Evolutionary conservation across 208 protist genomes (phyloP).

Genomic region (Leishmania guyanensis): DNA sequence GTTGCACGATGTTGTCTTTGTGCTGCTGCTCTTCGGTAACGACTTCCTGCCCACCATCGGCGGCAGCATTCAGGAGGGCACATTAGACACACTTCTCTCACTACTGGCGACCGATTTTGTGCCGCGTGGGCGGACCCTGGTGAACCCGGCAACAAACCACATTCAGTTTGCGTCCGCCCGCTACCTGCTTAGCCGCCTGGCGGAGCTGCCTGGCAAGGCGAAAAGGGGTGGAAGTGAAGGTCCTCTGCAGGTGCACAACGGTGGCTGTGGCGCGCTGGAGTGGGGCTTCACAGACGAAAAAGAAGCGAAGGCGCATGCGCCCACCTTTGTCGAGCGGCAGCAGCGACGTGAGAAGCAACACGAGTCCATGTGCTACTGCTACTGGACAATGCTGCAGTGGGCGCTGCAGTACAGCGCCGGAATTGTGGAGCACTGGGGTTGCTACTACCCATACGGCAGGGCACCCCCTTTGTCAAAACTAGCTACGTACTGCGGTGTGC

Average conservation of each 20-base stretch:
- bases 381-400: conserved; percentile 93
- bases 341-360: conserved; percentile 47
- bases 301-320: conserved; percentile 23
- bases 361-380: conserved; percentile 79
- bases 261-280: conserved; percentile 23
- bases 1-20: conserved; percentile 97
- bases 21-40: conserved; percentile 98
- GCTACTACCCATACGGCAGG: conserved; percentile 84
- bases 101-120: conserved; percentile 85
- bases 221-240: conserved; percentile 16
- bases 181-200: conserved; percentile 80
- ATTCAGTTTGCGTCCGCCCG: conserved; percentile 77
- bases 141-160: conserved; percentile 71
- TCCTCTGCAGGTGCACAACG: conserved; percentile 48
- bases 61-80: conserved; percentile 94
- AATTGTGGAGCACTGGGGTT: conserved; percentile 84
- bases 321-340: conserved; percentile 40
- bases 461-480: conserved; percentile 73
- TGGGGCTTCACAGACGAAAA: conserved; percentile 33
- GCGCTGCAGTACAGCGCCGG: conserved; percentile 87
- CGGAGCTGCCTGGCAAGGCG: conserved; percentile 55
- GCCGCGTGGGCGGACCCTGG: conserved; percentile 64
- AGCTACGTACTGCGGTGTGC: conserved; percentile 77
- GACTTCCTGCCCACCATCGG: conserved; percentile 98
- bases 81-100: conserved; percentile 89